Evolutionary conservation across 1,284 basidiomycete species (phyloP), one percentile per base, ranked within the genome.

Genomic region (Rhodofomes roseus): DNA sequence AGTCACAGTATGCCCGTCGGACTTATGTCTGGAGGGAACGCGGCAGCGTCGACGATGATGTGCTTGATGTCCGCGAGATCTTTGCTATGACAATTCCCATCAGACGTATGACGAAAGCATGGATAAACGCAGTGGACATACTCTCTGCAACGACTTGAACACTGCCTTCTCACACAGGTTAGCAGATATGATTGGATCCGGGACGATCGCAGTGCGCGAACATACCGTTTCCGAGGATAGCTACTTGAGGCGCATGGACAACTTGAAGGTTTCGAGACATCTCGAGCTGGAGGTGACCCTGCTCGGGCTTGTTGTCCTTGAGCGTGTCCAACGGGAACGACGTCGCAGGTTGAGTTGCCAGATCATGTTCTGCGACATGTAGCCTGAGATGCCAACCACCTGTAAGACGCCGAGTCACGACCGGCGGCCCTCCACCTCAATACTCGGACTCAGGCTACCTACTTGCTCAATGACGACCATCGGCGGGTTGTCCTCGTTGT

Each of bases 351-450:
- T 99, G 97, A n/a, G n/a, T n/a, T n/a, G n/a, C n/a, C n/a, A n/a
- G 63, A 99, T 96, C 94, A 99, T 95, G 79, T 98, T 99, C 74
- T 98, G 96, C 2, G 91, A 91, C 95, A 98, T 97, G 81, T 99
- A n/a, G n/a, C n/a, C n/a, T n/a, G n/a, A 99, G 71, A 99, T 97
- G 72, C 99, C 97, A 61, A 97, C 93, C 56, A 96, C 90, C 87
- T 90, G 60, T 51, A 56, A 22, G 53, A 41, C 50, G 23, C 51
- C 22, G 50, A 39, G 18, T 29, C n/a, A n/a, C 5, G 25, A n/a
- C 46, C n/a, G n/a, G n/a, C 36, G 34, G 34, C 56, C 68, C 50
- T 25, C 46, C 44, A 4, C n/a, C 37, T 40, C 34, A 41, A 5
- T 1, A n/a, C 27, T 18, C 41, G 22, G 3, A 29, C n/a, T n/a